Percentiles rank a stretch among this genome's conserved stretches.
Evolutionary conservation across 208 protist genomes (phyloP).

Genomic region (Trypanosoma brucei): DNA sequence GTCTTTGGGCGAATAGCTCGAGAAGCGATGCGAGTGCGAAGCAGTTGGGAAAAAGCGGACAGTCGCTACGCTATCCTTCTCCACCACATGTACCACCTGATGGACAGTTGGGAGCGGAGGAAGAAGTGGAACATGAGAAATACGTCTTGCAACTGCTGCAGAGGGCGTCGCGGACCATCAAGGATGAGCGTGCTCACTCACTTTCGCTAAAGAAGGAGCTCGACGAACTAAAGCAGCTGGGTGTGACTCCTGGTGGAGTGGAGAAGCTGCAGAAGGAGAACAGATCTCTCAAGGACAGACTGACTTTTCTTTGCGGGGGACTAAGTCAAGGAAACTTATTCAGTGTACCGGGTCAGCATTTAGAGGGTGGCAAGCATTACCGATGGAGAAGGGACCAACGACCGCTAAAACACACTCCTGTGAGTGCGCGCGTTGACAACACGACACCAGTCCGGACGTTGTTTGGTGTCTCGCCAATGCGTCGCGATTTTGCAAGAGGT

Average conservation of each 20-base stretch:
- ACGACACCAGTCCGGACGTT: not conserved
- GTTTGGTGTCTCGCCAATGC: not conserved
- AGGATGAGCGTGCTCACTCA: slow-evolving; percentile 26
- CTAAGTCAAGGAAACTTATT: not conserved
- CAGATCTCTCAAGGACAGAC: not conserved
- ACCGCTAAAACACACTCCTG: not conserved
- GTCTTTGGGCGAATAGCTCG: not conserved
- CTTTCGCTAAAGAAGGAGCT: slow-evolving; percentile 11
- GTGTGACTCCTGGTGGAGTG: not conserved
- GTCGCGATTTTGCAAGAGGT: not conserved
- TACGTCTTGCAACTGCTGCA: slow-evolving; percentile 28
- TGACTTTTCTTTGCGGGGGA: not conserved
- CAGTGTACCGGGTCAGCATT: not conserved
- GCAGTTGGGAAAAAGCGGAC: not conserved
- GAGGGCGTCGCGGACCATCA: slow-evolving; percentile 29
- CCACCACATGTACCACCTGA: not conserved
- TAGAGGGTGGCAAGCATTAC: not conserved
- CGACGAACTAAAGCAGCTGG: slow-evolving; percentile 10
- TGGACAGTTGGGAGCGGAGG: not conserved
- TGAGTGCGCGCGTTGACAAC: not conserved
- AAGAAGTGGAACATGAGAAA: slow-evolving; percentile 13
- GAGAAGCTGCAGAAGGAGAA: slow-evolving; percentile 13
- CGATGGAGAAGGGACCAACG: not conserved
- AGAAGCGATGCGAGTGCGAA: not conserved
- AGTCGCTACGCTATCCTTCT: not conserved